Conservation (phyloP, 306 rosid genomes). For the Canavalia gladiata region DNA sequence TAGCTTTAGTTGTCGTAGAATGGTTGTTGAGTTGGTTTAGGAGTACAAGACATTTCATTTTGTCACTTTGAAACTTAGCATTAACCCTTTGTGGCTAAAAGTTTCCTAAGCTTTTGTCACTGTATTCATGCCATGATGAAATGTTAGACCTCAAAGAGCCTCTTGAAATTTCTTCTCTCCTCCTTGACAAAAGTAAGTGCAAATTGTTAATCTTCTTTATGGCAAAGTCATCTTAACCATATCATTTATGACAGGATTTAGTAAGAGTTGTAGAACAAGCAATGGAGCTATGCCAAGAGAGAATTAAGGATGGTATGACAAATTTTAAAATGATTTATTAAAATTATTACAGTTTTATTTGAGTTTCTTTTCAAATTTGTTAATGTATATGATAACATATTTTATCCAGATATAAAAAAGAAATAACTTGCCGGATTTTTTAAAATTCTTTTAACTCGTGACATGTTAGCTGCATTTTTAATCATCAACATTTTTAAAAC, state of each 20-base stretch:
- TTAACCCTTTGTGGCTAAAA: slow-evolving; percentile 33
- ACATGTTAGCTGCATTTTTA: no score
- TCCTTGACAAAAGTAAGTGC: background rate
- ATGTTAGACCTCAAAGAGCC: slow-evolving; percentile 30
- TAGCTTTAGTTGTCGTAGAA: slow-evolving; percentile 29
- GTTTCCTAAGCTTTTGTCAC: slow-evolving; percentile 15
- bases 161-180: background rate
- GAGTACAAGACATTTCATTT: slow-evolving; percentile 48
- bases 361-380: no score
- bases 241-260: background rate
- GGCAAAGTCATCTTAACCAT: background rate
- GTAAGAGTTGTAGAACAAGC: background rate
- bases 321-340: no score
- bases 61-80: slow-evolving; percentile 38
- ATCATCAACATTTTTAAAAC: no score
- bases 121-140: slow-evolving; percentile 37
- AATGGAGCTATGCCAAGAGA: background rate
- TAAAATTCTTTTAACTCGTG: no score
- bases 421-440: no score
- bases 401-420: no score
- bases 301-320: no score
- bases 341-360: no score
- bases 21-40: slow-evolving; percentile 45
- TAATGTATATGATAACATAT: no score
- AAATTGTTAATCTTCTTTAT: slow-evolving; percentile 4